phyloP scores from a whole-genome alignment of 495 filamentous ascomycete species.

The Cetradonia linearis region DNA sequence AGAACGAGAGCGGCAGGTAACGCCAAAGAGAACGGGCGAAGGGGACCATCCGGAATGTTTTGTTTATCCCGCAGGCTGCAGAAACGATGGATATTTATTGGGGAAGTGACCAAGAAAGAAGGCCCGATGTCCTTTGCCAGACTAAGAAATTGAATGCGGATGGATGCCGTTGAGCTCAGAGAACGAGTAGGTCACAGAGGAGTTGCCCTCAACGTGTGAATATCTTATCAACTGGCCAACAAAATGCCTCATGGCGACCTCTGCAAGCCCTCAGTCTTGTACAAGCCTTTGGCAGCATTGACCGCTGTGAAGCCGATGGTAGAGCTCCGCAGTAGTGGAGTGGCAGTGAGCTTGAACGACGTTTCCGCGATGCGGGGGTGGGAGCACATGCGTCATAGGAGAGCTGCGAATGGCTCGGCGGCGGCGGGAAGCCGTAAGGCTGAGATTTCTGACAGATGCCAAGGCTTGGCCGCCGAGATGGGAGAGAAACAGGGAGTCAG shows the following conservation, averaged over 20 bases:
- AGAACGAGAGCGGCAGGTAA: slow-evolving; percentile 1
- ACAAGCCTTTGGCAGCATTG: not conserved
- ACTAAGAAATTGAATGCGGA: not conserved
- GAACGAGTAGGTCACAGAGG: not conserved
- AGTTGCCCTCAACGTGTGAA: not conserved
- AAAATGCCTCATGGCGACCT: not conserved
- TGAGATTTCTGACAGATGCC: not conserved
- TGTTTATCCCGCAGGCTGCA: slow-evolving; percentile 1
- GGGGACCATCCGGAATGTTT: not conserved
- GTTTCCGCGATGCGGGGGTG: slow-evolving; percentile 1
- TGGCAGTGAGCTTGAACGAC: not conserved
- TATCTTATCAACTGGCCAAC: not conserved
- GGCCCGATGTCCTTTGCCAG: slow-evolving; percentile 1
- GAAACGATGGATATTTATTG: not conserved
- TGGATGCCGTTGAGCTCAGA: not conserved
- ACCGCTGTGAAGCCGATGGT: not conserved
- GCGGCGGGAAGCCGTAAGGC: not conserved
- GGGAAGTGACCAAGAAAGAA: not conserved
- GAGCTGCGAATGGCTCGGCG: slow-evolving; percentile 1
- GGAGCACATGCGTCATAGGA: not conserved
- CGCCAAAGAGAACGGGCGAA: not conserved
- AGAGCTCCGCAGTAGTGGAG: not conserved
- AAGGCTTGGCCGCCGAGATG: not conserved
- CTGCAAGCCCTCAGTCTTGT: not conserved
- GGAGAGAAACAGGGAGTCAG: not conserved